These are phyloP conservation scores for Solanum hybrid DNA, from an alignment of 305 asterid species.

Conservation along the genomic window DNA sequence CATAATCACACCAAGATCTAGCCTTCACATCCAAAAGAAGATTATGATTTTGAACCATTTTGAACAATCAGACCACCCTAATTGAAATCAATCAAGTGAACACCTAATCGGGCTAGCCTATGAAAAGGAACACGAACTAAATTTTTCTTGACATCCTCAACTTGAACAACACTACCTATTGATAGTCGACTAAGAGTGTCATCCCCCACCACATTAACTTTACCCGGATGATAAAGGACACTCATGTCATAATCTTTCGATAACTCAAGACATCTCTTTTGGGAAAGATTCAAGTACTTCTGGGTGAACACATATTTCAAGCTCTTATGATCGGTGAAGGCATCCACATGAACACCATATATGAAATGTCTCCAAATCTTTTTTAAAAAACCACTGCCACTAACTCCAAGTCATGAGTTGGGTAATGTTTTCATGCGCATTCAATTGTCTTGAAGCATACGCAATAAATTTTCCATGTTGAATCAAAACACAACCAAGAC, in stretches of 20 bases:
- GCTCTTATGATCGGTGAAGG: background rate
- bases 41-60: too few relatives aligned
- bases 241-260: background rate
- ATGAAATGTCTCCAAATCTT: background rate
- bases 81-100: background rate
- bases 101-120: background rate
- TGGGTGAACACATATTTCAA: background rate
- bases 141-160: background rate
- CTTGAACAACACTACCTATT: background rate
- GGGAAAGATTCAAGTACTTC: background rate
- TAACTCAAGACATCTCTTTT: too few relatives aligned
- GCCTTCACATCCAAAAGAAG: background rate
- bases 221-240: background rate
- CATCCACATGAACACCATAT: background rate
- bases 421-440: background rate
- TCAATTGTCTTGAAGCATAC: background rate
- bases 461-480: background rate
- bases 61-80: background rate
- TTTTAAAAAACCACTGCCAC: background rate
- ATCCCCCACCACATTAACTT: background rate
- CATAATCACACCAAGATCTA: background rate
- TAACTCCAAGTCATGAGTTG: background rate
- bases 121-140: background rate
- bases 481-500: too few relatives aligned
- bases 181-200: background rate